Evolutionary conservation across 2,329 filamentous ascomycete genomes (phyloP), one percentile per base, ranked within the genome.

Genomic region (Aciculosporium take): DNA sequence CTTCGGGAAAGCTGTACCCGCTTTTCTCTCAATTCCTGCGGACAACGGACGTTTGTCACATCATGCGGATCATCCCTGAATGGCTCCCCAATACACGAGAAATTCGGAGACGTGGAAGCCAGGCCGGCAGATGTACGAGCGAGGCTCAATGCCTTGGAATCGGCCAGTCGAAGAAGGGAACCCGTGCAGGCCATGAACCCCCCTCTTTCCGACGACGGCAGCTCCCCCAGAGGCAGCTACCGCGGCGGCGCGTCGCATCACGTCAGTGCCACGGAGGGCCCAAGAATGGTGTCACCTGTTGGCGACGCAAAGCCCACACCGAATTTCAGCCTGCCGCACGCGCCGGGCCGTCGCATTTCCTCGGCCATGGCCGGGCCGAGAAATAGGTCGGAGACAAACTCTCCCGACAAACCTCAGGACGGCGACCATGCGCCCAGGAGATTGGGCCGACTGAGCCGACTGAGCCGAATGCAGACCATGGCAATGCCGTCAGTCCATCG

Each of bases 21-120:
- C 5, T 62, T 76, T 4, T 80, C 76, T 0, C 72, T 67, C 46
- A 64, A 76, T 30, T 80, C 76, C 2, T 76, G 73, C 5, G 71
- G 72, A 6, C 74, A 79, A 52, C 65, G 72, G 44, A 80, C 76
- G 3, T 59, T 74, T 21, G 52, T 77, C 7, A 79, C 75, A 2
- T 79, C 76, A 0, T 66, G 69, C 15, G 67, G 64, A 24, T 77
- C 74, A 1, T 79, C 76, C 0, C 71, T 73, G 2, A 64, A 71
- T 13, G 66, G 63, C 42, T 79, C 76, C 1, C 76, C 76, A 0
- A 66, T 65, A 1, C 61, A 66, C 10, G 69, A 72, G 28, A 72
- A 24, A 34, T 43, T 40, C 21, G 33, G 29, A 7, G 44, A 42
- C 8, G 36, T 7, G n/a, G 20, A 53, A 53, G 12, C 45, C 41